phyloP scores from a whole-genome alignment of 1,284 basidiomycete species.

The Peniophora sp. region DNA sequence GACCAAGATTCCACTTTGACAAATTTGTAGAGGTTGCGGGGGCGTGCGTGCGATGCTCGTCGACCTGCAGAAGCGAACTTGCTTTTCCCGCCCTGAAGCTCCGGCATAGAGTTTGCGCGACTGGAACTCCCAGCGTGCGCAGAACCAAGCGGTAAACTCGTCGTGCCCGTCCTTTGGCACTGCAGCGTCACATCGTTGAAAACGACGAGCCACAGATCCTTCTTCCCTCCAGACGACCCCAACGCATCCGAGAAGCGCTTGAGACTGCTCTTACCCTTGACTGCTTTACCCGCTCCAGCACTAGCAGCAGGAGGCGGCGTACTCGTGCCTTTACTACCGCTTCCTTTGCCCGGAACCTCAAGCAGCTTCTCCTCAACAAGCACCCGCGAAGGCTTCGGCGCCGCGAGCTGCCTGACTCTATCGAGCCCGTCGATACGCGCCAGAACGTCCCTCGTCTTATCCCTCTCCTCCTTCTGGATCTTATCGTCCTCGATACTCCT shows the following conservation, averaged over 20 bases:
- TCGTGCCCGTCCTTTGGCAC: slow-evolving; percentile 87
- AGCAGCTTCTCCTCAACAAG: slow-evolving; percentile 75
- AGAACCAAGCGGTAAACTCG: slow-evolving; percentile 76
- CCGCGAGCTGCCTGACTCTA: slow-evolving; percentile 78
- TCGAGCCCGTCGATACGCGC: slow-evolving; percentile 94
- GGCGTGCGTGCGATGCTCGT: slow-evolving; percentile 63
- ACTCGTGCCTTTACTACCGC: slow-evolving; percentile 10
- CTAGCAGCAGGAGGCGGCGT: slow-evolving; percentile 42
- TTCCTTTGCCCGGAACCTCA: slow-evolving; percentile 24
- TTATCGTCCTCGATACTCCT: slow-evolving; percentile 97
- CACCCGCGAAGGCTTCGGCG: slow-evolving; percentile 83
- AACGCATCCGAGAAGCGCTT: slow-evolving; percentile 80
- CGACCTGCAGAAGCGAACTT: slow-evolving; percentile 75
- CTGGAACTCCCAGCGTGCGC: slow-evolving; percentile 41
- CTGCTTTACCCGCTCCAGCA: slow-evolving; percentile 31
- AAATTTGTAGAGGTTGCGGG: slow-evolving; percentile 89
- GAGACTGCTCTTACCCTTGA: slow-evolving; percentile 76
- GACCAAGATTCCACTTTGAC: slow-evolving; percentile 86
- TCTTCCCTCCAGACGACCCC: slow-evolving; percentile 51
- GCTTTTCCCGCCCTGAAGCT: slow-evolving; percentile 61
- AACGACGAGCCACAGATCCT: slow-evolving; percentile 88
- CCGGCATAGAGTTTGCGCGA: slow-evolving; percentile 67
- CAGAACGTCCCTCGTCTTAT: slow-evolving; percentile 89
- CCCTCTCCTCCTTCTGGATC: slow-evolving; percentile 90
- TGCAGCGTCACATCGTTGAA: slow-evolving; percentile 95